A percentile compares a stretch with the other conserved stretches of the same genome.
These are phyloP conservation scores for Termitomyces eurrhizus DNA, from an alignment of 768 basidiomycete genomes.

Conservation along the genomic window DNA sequence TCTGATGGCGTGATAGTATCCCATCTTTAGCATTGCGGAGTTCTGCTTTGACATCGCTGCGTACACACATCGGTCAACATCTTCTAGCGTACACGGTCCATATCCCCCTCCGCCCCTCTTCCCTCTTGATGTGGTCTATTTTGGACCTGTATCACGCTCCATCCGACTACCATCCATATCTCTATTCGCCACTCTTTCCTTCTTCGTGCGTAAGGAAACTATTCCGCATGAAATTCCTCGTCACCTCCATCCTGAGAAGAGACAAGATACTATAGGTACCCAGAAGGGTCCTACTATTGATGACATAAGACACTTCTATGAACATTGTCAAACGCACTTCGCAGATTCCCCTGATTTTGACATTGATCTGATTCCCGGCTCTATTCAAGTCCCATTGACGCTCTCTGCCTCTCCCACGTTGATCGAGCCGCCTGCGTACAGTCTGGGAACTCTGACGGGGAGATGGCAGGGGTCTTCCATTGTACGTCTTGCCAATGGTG, in stretches of 20 bases:
- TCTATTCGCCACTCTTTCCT: slow-evolving; percentile 43
- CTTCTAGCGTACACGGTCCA: slow-evolving; percentile 19
- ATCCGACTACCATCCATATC: slow-evolving; percentile 39
- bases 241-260: slow-evolving; percentile 26
- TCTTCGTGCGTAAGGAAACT: slow-evolving; percentile 41
- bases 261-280: slow-evolving; percentile 26
- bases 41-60: slow-evolving; percentile 22
- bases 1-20: slow-evolving; percentile 30
- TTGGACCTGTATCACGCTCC: slow-evolving; percentile 31
- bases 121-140: slow-evolving; percentile 34
- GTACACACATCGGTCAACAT: slow-evolving; percentile 12
- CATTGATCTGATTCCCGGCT: slow-evolving; percentile 10
- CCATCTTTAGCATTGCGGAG: slow-evolving; percentile 38
- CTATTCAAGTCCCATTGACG: neutral
- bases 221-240: slow-evolving; percentile 30
- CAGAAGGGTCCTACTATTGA: slow-evolving; percentile 38
- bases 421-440: slow-evolving; percentile 29
- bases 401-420: neutral
- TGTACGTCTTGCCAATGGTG: slow-evolving; percentile 25
- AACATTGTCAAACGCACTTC: slow-evolving; percentile 39
- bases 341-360: slow-evolving; percentile 27
- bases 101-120: slow-evolving; percentile 28
- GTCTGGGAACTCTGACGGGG: slow-evolving; percentile 41
- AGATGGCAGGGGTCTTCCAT: slow-evolving; percentile 48
- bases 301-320: slow-evolving; percentile 41